Percentiles rank a stretch among this genome's conserved stretches.
phyloP scores from a whole-genome alignment of 2,329 filamentous ascomycete species.

The Huntiella abstrusa region DNA sequence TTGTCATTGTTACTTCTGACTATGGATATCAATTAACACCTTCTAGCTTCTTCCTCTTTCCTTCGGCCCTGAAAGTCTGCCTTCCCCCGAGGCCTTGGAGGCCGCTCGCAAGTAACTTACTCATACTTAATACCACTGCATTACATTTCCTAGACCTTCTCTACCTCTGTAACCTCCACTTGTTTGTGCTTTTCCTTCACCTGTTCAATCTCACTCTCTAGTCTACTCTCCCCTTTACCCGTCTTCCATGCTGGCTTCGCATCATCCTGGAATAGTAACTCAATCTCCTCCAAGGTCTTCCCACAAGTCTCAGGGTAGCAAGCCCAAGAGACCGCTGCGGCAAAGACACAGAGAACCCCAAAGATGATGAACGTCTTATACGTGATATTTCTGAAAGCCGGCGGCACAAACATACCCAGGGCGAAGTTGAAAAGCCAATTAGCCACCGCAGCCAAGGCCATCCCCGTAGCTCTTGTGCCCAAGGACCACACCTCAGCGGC shows the following conservation, averaged over 20 bases:
- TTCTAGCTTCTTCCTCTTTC: conserved; percentile 45
- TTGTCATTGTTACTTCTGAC: conserved; percentile 13
- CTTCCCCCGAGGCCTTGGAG: conserved; percentile 14
- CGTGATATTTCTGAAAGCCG: conserved; percentile 21
- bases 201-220: conserved; percentile 16
- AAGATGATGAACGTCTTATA: conserved; percentile 20
- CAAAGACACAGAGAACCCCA: conserved; percentile 24
- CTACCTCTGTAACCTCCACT: conserved; percentile 6
- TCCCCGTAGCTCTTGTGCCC: conserved; percentile 39
- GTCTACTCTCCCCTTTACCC: conserved; percentile 16
- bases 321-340: conserved; percentile 24
- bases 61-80: conserved; percentile 44
- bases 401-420: conserved; percentile 22
- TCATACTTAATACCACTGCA: neutral
- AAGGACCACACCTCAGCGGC: conserved; percentile 45
- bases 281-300: conserved; percentile 25
- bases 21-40: neutral
- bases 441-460: conserved; percentile 34
- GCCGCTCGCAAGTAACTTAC: neutral
- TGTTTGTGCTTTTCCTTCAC: conserved; percentile 13
- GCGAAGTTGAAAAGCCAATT: conserved; percentile 25
- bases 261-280: conserved; percentile 18
- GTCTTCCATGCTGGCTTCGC: conserved; percentile 23
- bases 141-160: neutral
- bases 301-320: conserved; percentile 24